phyloP scores from a whole-genome alignment of 108 stramenopile genomes.

The Nitzschia putrida region DNA sequence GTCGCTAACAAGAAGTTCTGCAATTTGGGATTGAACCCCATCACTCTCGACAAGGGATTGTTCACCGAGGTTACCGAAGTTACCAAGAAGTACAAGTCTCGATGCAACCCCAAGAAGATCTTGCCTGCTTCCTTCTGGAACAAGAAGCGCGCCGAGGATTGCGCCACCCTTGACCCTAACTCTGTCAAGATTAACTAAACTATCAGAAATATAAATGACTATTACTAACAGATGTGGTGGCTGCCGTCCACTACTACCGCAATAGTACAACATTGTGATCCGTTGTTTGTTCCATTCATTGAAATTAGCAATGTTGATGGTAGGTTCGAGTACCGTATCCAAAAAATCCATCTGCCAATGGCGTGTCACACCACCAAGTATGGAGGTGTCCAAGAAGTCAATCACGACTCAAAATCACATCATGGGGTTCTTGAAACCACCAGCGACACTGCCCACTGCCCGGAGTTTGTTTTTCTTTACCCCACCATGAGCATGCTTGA shows the following conservation, averaged over 20 bases:
- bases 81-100: constrained; percentile 91
- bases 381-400: too few species aligned
- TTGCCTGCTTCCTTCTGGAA: constrained; percentile 97
- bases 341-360: too few species aligned
- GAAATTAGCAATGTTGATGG: too few species aligned
- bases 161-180: constrained; percentile 70
- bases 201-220: neutral
- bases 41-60: constrained; percentile 85
- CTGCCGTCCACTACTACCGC: too few species aligned
- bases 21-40: constrained; percentile 91
- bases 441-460: too few species aligned
- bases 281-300: too few species aligned
- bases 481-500: neutral
- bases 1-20: constrained; percentile 96
- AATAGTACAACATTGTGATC: too few species aligned
- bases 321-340: too few species aligned
- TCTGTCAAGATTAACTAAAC: constrained; percentile 60
- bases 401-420: too few species aligned
- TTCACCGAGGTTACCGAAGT: constrained; percentile 94
- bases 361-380: too few species aligned
- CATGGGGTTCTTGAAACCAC: too few species aligned
- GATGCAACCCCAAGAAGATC: constrained; percentile 91
- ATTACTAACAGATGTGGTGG: neutral
- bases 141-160: constrained; percentile 87
- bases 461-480: too few species aligned